phyloP scores from a whole-genome alignment of 768 basidiomycete genomes.

The Leccinum aurantiacum region DNA sequence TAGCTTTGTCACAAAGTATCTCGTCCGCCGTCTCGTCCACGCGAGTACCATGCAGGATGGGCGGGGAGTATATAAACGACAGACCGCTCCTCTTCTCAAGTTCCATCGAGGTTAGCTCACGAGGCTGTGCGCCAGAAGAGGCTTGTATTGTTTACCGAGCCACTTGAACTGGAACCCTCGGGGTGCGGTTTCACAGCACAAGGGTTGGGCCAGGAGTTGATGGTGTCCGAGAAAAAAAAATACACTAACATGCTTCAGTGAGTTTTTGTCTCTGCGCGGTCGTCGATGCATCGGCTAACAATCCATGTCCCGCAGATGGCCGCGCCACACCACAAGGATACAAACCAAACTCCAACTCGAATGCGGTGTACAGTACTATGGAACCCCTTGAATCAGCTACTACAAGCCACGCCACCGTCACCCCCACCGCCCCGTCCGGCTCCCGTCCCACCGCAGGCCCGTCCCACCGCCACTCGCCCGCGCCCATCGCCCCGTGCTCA shows the following conservation, averaged over 20 bases:
- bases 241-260: neutral
- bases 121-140: too few species aligned
- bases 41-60: slow-evolving; percentile 1
- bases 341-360: neutral
- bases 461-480: neutral
- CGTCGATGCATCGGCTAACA: neutral
- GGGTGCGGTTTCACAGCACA: neutral
- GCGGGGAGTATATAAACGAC: neutral
- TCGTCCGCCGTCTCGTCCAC: slow-evolving; percentile 7
- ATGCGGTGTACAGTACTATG: neutral
- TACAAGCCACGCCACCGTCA: neutral
- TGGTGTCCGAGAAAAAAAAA: neutral
- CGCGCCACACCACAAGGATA: neutral
- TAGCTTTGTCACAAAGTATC: neutral
- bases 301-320: neutral
- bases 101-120: neutral
- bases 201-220: neutral
- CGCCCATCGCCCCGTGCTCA: slow-evolving; percentile 10
- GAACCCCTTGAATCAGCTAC: neutral
- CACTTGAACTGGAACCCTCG: too few species aligned
- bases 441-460: neutral
- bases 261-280: neutral
- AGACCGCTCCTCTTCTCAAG: neutral
- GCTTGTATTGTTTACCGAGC: too few species aligned
- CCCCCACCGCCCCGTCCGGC: neutral